Base-by-base conservation (phyloP, 116 monocot species). In the Papilionanthe hybrid region DNA sequence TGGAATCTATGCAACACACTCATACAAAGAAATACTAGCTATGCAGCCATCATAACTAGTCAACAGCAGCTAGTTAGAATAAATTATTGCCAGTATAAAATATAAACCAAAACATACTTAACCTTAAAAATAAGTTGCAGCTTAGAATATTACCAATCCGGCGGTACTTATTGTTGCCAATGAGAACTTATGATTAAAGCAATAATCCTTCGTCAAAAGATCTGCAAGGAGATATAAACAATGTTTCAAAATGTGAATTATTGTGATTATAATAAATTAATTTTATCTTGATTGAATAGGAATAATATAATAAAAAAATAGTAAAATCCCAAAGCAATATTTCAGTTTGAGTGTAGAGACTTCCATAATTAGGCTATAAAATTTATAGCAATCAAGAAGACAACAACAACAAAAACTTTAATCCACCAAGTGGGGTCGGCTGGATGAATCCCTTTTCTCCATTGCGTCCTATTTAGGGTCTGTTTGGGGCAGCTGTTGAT, bases 151-250 rank as follows among this genome's bases (percentile, higher is more conserved):
- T 81, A 93, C 93, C 85, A 93, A 71, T 77, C 89, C 89, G 79
- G 78, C 60, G 72, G 78, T 60, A 77, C 82, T 86, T 48, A 66
- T 63, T 45, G 84, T 77, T 53, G 86, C 76, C n/a, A 89, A 75
- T 53, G 84, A 82, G 74, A 91, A 91, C 25, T 91, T 93, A 28
- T 93, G 81, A 29, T 93, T 84, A 49, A 89, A 93, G 78, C 87
- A 85, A 85, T 91, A 93, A 68, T 93, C 93, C 77, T 86, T 93
- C 76, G 87, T 85, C 79, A 93, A 80, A 82, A 93, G 91, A 93
- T 93, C 93, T 93, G 91, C 84, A 84, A 32, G n/a, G 9, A 55
- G 57, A 53, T 43, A 80, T 49, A 25, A 25, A 27, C 28, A 49
- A 49, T 50, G 25, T 48, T 50, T 43, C 69, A 69, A 37, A 32